These are phyloP conservation scores for Colletotrichum magnum DNA, from an alignment of 2,329 filamentous ascomycete genomes.

Conservation along the genomic window DNA sequence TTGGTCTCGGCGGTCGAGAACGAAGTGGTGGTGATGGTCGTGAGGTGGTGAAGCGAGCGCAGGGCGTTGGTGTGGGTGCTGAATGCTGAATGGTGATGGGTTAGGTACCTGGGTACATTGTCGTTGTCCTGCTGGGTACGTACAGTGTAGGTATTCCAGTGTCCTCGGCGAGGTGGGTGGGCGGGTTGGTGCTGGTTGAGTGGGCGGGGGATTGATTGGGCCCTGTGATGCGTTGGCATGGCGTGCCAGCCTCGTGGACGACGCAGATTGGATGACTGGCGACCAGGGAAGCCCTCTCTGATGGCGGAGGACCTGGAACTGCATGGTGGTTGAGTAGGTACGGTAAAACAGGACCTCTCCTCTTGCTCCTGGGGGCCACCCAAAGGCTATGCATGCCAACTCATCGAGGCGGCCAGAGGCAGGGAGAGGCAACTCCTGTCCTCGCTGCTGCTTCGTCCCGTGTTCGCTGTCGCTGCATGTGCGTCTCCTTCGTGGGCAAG, in stretches of 20 bases:
- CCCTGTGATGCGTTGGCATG: constrained; percentile 43
- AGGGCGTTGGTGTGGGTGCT: too few species aligned
- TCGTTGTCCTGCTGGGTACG: too few species aligned
- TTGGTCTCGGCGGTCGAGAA: constrained; percentile 21
- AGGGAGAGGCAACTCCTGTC: constrained; percentile 18
- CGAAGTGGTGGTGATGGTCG: constrained; percentile 3
- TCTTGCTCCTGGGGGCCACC: not conserved
- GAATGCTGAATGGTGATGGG: too few species aligned
- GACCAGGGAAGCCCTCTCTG: constrained; percentile 23
- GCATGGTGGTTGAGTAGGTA: not conserved
- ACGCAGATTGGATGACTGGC: constrained; percentile 41
- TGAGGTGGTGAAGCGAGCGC: too few species aligned
- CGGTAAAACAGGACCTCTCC: constrained; percentile 29
- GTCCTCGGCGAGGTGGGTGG: constrained; percentile 12
- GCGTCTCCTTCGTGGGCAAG: not conserved
- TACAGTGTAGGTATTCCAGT: too few species aligned
- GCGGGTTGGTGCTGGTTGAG: constrained; percentile 37
- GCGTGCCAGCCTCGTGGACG: constrained; percentile 42
- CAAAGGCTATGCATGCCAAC: constrained; percentile 41
- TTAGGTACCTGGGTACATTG: too few species aligned
- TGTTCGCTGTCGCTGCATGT: constrained; percentile 27
- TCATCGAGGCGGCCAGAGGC: constrained; percentile 35
- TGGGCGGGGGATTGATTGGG: constrained; percentile 35
- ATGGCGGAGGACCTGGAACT: not conserved
- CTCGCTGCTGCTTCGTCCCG: constrained; percentile 6